Base-by-base conservation (phyloP, 345 rosid species). In the Populus pruinosa region DNA sequence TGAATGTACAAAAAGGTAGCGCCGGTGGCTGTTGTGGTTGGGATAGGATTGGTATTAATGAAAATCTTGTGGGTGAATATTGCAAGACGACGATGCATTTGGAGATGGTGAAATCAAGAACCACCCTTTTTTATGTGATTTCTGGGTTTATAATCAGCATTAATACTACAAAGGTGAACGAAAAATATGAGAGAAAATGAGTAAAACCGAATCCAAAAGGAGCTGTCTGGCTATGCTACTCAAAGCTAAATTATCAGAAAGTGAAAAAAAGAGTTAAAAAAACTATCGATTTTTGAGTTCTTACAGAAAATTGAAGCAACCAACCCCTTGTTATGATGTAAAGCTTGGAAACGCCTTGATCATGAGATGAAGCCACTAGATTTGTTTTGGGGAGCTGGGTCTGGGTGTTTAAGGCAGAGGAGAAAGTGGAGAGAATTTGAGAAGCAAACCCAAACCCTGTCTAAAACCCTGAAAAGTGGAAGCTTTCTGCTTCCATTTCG, bases 61-160 rank as follows among this genome's bases (percentile, higher is more conserved):
- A 82, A 62, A 78, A 87, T 47, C 36, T 29, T 77, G 61, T 64
- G 86, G 73, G 80, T 56, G 49, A 87, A 77, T 31, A 69, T 5
- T 62, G 83, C 71, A 77, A 88, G 59, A 78, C 85, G 77, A 78
- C 91, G 89, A 81, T 79, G 87, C 94, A 89, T 89, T 76, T 84
- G 83, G 80, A 67, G 75, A 77, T 5, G 10, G 11, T 64, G 36
- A 64, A 77, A 61, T 53, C 25, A 70, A 77, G 27, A 12, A 67
- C 13, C n/a, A 35, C 23, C 70, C 23, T n/a, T 78, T 38, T 33
- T 66, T 49, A 68, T 31, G 79, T 67, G 79, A 70, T 83, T 73
- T 47, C 59, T 33, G 65, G 47, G 50, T 67, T 44, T 12, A 27
- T 13, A 8, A 67, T 18, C 33, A 18, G 56, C 35, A 39, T 17